Base-by-base conservation (phyloP, 2,329 filamentous ascomycete species). In the Pseudogymnoascus sp. region DNA sequence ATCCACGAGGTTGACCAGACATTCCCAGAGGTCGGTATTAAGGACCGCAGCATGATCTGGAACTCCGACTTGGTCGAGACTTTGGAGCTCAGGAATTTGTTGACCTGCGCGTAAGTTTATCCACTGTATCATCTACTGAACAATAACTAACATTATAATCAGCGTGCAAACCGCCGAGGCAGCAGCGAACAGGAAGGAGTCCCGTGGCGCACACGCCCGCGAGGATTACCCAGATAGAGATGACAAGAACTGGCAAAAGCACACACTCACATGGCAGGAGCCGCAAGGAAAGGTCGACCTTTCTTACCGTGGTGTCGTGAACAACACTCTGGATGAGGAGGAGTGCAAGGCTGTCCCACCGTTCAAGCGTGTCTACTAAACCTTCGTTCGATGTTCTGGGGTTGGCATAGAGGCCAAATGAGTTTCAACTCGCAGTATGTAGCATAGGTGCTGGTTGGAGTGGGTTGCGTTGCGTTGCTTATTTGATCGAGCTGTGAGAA, bases 11-110 rank as follows among this genome's bases (percentile, higher is more conserved):
- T 97, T 70, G 93, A 97, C 75, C 77, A 83, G 70, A 83, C 81
- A 72, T 97, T 89, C 79, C 78, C 82, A 70, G 82, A 97, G 73
- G 88, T 97, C 70, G 91, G 91, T 73, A 97, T 91, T 80, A 96
- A 96, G 85, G 93, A 97, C 78, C 90, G 94, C 77, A 95, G 91
- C 83, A 97, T 97, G 93, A 97, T 97, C 81, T 97, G 93, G 93
- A 97, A 97, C 86, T 92, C 90, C 23, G 93, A 97, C 74, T 85
- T 97, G 39, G 91, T 96, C 66, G 93, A 97, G 83, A 96, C 93
- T 6, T 86, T 99, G 63, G 94, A 99, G 80, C 82, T 97, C 73
- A 85, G 92, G 73, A 99, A 99, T 78, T 78, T 99, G 72, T 81
- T 99, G 74, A 97, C 94, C 72, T 97, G 94, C 86, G 93, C 92